Conservation (phyloP, 441 rosid species). For the Croton setiger region DNA sequence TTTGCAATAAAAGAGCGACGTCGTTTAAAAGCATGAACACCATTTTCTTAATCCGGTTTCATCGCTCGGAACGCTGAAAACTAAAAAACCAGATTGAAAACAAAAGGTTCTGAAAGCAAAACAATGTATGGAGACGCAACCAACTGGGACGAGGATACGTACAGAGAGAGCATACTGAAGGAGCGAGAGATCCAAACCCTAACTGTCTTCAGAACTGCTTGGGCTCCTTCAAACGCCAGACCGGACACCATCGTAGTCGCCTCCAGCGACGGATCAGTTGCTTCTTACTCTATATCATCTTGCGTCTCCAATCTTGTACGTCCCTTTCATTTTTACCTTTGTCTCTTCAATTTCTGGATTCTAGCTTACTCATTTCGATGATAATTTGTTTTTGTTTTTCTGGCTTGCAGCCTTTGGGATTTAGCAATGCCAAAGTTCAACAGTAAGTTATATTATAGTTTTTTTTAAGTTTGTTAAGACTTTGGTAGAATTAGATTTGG, state of each 20-base stretch:
- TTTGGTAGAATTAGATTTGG: neutral
- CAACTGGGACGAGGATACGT: conserved; percentile 72
- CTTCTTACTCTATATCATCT: conserved; percentile 65
- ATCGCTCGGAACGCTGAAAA: neutral
- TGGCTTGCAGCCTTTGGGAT: conserved; percentile 26
- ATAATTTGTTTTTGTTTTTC: neutral
- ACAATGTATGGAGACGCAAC: conserved; percentile 73
- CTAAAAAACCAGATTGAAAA: neutral
- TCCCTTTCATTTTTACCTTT: neutral
- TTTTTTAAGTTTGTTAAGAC: neutral
- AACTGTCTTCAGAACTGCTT: conserved; percentile 74
- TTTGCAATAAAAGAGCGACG: neutral
- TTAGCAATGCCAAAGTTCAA: conserved; percentile 34
- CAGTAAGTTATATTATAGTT: conserved; percentile 33
- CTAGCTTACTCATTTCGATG: neutral
- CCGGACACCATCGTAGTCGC: conserved; percentile 65
- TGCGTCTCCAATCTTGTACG: conserved; percentile 53
- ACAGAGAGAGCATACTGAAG: conserved; percentile 62
- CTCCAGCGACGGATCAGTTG: conserved; percentile 75
- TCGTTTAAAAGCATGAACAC: neutral
- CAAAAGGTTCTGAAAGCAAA: neutral
- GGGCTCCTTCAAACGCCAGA: conserved; percentile 59
- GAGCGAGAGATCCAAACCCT: conserved; percentile 66
- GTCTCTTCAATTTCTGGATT: neutral
- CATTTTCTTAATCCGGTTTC: neutral